Base-by-base conservation (phyloP, 345 rosid species). In the Pelargonium nanum region DNA sequence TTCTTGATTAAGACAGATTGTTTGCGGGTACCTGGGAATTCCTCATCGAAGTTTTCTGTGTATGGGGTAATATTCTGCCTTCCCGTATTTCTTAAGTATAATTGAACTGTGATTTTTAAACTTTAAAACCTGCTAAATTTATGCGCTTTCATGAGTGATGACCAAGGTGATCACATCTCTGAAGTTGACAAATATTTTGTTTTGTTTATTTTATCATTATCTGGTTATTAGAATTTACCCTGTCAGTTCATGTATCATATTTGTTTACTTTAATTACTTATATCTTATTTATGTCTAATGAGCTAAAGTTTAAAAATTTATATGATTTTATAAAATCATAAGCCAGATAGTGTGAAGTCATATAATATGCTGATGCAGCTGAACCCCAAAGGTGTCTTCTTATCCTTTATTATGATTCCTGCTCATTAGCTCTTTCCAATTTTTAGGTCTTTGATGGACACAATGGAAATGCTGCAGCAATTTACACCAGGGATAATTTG, bases 381-480 rank as follows among this genome's bases (percentile, higher is more conserved):
- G 21, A 22, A 53, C 3, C 56, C 1, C 21, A 19, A 9, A 24
- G 24, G 15, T 22, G 15, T 19, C 32, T 24, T 56, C 19, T 23
- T 24, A 7, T 12, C 6, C 28, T 15, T 24, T 56, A 26, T 25
- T 24, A 17, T 16, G 17, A 56, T 25, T 4, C 24, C 19, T 22
- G 21, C 24, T 8, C 62, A 19, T 65, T 26, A 4, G 48, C 53
- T 62, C 56, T 64, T 65, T 28, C 9, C 44, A 53, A 40, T 28
- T 66, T 68, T 67, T 75, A 88, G 98, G 77, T 91, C 60, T 88
- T 88, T 68, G 98, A 91, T 55, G 98, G 98, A 34, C 98, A 88
- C 66, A 88, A 88, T 68, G 98, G 98, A 62, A 84, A 80, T 75
- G 95, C 96, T 34, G 98, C 96, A 6, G 96, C 98, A 26, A 74